Base-by-base conservation (phyloP, 2,329 filamentous ascomycete genomes). In the Aquanectria penicillioides region DNA sequence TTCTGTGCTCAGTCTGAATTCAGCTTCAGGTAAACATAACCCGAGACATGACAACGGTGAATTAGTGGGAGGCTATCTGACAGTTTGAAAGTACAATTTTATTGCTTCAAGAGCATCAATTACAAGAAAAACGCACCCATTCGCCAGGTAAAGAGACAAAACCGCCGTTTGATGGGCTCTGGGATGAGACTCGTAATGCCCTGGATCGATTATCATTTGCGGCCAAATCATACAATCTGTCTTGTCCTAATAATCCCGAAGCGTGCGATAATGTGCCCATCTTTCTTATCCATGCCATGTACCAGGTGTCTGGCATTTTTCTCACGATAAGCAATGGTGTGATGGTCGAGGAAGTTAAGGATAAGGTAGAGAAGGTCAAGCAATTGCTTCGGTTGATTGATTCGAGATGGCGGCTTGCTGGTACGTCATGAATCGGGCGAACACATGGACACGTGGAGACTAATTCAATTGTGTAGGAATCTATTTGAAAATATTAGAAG, bases 331-430 rank as follows among this genome's bases (percentile, higher is more conserved):
- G 25, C 5, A 9, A 18, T 36, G 47, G 28, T 13, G 29, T 7
- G 3, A 33, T 20, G 4, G n/a, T 29, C n/a, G 26, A 3, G 6
- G 33, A 46, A 9, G 37, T 25, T 7, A 46, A 38, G n/a, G 13
- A n/a, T 1, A 53, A 37, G 4, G 17, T 53, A 6, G 28, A 41
- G 4, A 26, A 34, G 9, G 26, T 53, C 20, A 36, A 40, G 23
- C 22, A 47, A 17, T 6, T 40, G 3, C 29, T 58, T 11, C 54
- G 18, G 15, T n/a, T 37, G 2, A 46, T 58, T 1, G 36, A 52
- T 17, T 2, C 28, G 5, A 52, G 56, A 28, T 59, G 56, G 56
- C n/a, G 41, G 12, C 36, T 59, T 38, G 56, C 56, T 15, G 56
- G 49, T 49, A 49, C 23, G 48, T 43, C 15, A 7, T 18, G 2